Conservation (phyloP, 1,139 yeast genomes). For the Yamadazyma buinensis region DNA sequence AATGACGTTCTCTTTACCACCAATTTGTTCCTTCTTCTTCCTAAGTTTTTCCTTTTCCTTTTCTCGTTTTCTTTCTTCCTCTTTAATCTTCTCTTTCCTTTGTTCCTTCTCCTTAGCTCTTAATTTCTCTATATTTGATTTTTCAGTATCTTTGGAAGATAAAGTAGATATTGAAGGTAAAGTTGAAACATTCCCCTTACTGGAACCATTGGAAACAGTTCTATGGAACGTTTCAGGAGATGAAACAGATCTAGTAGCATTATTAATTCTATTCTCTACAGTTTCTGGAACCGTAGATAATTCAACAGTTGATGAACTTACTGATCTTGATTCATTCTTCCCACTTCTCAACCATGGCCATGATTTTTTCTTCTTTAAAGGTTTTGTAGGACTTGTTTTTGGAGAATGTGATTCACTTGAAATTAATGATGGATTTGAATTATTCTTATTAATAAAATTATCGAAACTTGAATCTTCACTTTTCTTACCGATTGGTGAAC, state of each 20-base stretch:
- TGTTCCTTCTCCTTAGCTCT: background rate
- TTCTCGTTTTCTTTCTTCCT: too few relatives aligned
- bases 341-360: slow-evolving; percentile 16
- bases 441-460: slow-evolving; percentile 5
- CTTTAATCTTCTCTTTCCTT: background rate
- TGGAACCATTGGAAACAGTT: background rate
- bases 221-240: slow-evolving; percentile 13
- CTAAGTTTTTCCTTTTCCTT: background rate
- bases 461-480: slow-evolving; percentile 2
- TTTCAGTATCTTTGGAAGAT: too few relatives aligned
- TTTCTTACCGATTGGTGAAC: slow-evolving; percentile 2
- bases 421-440: slow-evolving; percentile 10
- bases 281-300: slow-evolving; percentile 11
- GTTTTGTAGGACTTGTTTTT: slow-evolving; percentile 10
- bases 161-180: too few relatives aligned
- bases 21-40: slow-evolving; percentile 5
- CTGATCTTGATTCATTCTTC: slow-evolving; percentile 10
- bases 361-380: slow-evolving; percentile 15
- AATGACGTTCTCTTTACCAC: slow-evolving; percentile 40
- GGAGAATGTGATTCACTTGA: slow-evolving; percentile 9
- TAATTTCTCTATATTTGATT: background rate
- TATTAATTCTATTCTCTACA: background rate
- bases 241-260: slow-evolving; percentile 13
- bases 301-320: slow-evolving; percentile 14
- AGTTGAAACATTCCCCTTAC: background rate